These are phyloP conservation scores for Suillus placidus DNA, from an alignment of 768 basidiomycete species.

Conservation along the genomic window DNA sequence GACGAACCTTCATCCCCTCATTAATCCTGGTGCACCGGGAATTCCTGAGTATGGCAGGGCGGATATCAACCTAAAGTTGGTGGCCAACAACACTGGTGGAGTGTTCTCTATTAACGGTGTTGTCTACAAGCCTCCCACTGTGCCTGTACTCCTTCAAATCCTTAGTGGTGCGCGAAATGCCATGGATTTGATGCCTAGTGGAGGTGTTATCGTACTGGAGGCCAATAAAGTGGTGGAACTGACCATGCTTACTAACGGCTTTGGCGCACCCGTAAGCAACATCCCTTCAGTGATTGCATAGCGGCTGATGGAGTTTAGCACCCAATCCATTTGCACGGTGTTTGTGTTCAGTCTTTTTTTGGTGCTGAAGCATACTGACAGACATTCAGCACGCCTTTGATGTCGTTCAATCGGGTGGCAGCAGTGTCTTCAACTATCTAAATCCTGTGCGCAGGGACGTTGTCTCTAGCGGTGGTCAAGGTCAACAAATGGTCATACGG, in stretches of 20 bases:
- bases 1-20: neutral
- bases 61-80: neutral
- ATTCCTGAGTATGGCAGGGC: neutral
- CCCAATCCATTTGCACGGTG: neutral
- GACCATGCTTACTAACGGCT: conserved; percentile 15
- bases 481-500: conserved; percentile 53
- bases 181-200: conserved; percentile 48
- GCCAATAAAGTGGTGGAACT: conserved; percentile 33
- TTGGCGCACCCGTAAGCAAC: neutral
- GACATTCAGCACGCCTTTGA: neutral
- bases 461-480: conserved; percentile 23
- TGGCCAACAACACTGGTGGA: neutral
- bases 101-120: neutral
- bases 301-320: neutral
- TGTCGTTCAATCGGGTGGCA: conserved; percentile 34
- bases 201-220: conserved; percentile 24
- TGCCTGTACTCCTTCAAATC: neutral
- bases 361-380: neutral
- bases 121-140: neutral
- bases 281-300: neutral
- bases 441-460: conserved; percentile 42
- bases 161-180: neutral
- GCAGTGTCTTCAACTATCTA: conserved; percentile 32
- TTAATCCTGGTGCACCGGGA: neutral
- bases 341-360: neutral